A percentile compares a stretch with the other conserved stretches of the same genome.
Conservation (phyloP, 805 yeast species). For the Ogataea trehalophila region DNA sequence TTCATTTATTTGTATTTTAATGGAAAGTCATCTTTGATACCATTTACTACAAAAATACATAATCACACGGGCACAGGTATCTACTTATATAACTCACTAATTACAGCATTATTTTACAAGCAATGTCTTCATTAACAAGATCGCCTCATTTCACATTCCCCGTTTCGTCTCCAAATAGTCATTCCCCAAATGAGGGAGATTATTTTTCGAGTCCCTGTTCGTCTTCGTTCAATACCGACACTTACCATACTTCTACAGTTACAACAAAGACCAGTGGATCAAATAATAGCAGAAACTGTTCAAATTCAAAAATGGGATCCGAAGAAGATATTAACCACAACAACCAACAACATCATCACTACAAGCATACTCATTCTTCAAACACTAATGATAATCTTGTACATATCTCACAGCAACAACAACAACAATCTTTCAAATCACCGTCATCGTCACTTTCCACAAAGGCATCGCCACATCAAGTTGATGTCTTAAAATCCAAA, state of each 20-base stretch:
- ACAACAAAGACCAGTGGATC: background rate
- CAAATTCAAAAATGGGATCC: background rate
- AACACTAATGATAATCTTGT: no score
- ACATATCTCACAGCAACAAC: background rate
- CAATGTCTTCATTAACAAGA: constrained; percentile 1
- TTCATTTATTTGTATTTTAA: no score
- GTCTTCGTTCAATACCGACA: background rate
- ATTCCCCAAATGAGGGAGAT: background rate
- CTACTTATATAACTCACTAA: background rate
- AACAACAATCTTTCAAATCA: background rate
- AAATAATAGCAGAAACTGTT: background rate
- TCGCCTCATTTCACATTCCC: constrained; percentile 7
- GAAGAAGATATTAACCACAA: background rate
- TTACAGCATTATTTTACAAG: background rate
- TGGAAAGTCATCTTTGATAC: no score
- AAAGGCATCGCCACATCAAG: background rate
- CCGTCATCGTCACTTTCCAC: background rate
- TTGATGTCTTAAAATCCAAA: background rate
- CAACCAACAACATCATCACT: background rate
- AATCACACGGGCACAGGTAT: no score
- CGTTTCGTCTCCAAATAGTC: background rate
- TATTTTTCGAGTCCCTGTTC: constrained; percentile 1
- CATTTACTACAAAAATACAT: no score
- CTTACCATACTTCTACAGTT: background rate
- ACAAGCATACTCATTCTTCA: background rate